These are phyloP conservation scores for Russula brevipes DNA, from an alignment of 768 basidiomycete species.

Conservation along the genomic window DNA sequence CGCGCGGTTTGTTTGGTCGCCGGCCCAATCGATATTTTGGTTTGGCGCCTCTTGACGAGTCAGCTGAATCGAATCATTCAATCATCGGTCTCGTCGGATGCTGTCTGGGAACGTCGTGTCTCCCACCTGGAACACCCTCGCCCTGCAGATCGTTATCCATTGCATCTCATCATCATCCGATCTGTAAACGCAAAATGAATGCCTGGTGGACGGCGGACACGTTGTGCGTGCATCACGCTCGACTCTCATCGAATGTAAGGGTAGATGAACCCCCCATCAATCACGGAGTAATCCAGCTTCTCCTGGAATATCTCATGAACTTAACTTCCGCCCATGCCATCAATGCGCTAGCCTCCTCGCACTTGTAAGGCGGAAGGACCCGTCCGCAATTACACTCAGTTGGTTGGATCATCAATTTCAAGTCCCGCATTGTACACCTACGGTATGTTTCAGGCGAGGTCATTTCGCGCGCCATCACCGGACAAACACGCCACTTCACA, in stretches of 20 bases:
- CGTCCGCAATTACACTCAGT: background rate
- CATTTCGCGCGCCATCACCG: conserved; percentile 7
- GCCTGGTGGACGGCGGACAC: conserved; percentile 16
- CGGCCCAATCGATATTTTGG: conserved; percentile 11
- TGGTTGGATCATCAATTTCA: background rate
- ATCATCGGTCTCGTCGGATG: background rate
- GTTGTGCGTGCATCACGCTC: conserved; percentile 13
- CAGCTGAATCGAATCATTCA: conserved; percentile 2
- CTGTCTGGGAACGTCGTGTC: background rate
- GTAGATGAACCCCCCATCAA: conserved; percentile 6
- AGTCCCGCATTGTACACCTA: background rate
- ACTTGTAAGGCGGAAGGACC: background rate
- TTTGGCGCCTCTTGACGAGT: conserved; percentile 3
- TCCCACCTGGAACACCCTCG: background rate
- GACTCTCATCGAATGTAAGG: background rate
- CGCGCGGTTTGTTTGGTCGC: conserved; percentile 23
- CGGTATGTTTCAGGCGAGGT: conserved; percentile 5
- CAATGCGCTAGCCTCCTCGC: background rate
- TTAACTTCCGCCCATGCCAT: background rate
- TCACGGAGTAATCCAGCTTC: conserved; percentile 1
- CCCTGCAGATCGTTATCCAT: conserved; percentile 14
- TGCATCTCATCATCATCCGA: conserved; percentile 18
- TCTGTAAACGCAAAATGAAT: conserved; percentile 19
- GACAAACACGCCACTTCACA: conserved; percentile 7
- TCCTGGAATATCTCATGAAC: background rate